These are phyloP conservation scores for Gossypioides kirkii DNA, from an alignment of 345 rosid species.

Conservation along the genomic window DNA sequence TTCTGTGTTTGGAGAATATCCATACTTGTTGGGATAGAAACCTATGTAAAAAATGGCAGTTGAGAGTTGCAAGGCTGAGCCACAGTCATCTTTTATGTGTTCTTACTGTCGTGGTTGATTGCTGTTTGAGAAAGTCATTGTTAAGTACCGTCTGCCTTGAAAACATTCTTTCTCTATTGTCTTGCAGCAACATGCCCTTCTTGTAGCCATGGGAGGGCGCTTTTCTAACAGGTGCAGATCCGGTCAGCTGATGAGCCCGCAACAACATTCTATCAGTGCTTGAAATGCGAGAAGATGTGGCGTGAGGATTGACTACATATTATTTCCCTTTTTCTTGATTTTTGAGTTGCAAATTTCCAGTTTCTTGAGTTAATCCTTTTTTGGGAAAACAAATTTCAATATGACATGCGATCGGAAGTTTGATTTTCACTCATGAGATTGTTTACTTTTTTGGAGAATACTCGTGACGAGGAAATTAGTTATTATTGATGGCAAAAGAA, in stretches of 20 bases:
- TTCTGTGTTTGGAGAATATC: neutral
- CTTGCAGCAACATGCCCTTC: slow-evolving; percentile 52
- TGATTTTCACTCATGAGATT: no score
- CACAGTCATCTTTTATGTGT: neutral
- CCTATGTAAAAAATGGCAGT: neutral
- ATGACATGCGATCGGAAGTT: no score
- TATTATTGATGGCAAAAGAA: no score
- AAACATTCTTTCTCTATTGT: neutral
- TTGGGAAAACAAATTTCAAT: no score
- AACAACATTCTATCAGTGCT: slow-evolving; percentile 55
- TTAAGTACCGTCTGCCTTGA: neutral
- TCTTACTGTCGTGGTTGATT: neutral
- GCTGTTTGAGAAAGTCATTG: no score
- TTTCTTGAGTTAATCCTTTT: neutral
- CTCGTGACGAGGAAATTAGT: no score
- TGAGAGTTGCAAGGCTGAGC: neutral
- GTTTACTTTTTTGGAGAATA: no score
- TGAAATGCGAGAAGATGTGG: slow-evolving; percentile 31
- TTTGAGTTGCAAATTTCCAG: neutral
- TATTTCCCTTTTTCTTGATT: neutral
- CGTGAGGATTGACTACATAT: slow-evolving; percentile 13
- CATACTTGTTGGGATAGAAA: neutral
- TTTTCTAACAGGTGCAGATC: slow-evolving; percentile 49
- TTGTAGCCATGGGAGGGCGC: slow-evolving; percentile 49
- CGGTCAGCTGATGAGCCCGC: slow-evolving; percentile 70